Evolutionary conservation across 345 rosid genomes (phyloP).

Genomic region (Salix purpurea): DNA sequence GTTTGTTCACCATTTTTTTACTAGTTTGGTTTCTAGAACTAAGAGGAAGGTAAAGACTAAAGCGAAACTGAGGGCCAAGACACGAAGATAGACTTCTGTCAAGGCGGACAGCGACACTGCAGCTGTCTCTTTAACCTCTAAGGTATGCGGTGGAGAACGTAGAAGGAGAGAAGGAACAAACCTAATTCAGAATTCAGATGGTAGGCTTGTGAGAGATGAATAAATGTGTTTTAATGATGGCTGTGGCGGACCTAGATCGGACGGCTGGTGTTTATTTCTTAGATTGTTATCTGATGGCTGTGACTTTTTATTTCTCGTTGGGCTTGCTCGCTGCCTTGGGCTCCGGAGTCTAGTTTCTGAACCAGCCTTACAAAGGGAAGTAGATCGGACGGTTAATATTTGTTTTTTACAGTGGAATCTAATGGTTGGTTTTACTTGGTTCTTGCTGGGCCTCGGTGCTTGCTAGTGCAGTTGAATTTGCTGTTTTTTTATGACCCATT

Average conservation of each 20-base stretch:
- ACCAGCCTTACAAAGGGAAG: not conserved
- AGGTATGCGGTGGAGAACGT: not conserved
- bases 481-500: too few relatives aligned
- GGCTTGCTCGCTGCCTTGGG: not conserved
- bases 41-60: not conserved
- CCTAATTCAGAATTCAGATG: not conserved
- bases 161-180: not conserved
- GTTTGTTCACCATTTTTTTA: constrained; percentile 33
- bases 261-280: constrained; percentile 33
- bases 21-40: not conserved
- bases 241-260: constrained; percentile 42
- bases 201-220: not conserved
- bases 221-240: not conserved
- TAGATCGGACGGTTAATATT: not conserved
- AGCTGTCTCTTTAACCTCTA: constrained; percentile 69
- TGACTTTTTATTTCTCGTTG: not conserved
- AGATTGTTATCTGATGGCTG: constrained; percentile 18
- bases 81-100: constrained; percentile 39
- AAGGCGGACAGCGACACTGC: constrained; percentile 51
- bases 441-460: not conserved
- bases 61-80: constrained; percentile 62
- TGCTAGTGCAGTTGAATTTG: not conserved
- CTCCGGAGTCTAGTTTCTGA: not conserved
- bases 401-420: not conserved
- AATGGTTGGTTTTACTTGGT: not conserved